These are phyloP conservation scores for Hyaloscypha finlandica DNA, from an alignment of 495 filamentous ascomycete species.

Conservation along the genomic window DNA sequence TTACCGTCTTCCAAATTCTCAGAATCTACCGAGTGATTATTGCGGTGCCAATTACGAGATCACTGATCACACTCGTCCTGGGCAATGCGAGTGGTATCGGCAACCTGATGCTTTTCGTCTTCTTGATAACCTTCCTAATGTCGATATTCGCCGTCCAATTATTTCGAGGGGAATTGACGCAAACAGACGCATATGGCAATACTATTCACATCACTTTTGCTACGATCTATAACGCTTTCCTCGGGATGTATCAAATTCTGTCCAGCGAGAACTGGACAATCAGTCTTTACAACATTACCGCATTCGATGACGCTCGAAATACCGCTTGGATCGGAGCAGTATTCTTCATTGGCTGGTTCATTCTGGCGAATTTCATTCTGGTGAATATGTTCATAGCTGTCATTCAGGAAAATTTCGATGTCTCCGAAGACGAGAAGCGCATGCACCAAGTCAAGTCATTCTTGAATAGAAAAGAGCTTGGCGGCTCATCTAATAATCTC, in stretches of 20 bases:
- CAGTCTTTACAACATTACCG: conserved; percentile 81
- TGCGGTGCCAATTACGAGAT: conserved; percentile 80
- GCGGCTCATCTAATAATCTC: conserved; percentile 65
- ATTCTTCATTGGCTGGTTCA: conserved; percentile 95
- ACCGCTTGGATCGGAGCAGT: conserved; percentile 94
- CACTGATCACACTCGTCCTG: conserved; percentile 83
- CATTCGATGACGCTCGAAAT: conserved; percentile 56
- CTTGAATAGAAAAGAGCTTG: conserved; percentile 85
- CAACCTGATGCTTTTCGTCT: conserved; percentile 95
- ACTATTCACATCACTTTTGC: conserved; percentile 72
- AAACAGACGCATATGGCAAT: conserved; percentile 54
- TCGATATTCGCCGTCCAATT: conserved; percentile 94
- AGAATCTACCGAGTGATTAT: conserved; percentile 91
- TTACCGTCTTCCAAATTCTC: conserved; percentile 92
- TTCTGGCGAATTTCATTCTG: conserved; percentile 92
- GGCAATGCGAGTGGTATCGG: conserved; percentile 90
- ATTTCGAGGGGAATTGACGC: conserved; percentile 81
- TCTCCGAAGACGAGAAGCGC: conserved; percentile 98
- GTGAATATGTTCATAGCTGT: conserved; percentile 99
- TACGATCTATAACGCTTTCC: conserved; percentile 91
- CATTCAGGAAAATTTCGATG: conserved; percentile 99
- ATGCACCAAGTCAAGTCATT: conserved; percentile 94
- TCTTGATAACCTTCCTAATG: conserved; percentile 90
- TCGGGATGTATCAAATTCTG: conserved; percentile 98
- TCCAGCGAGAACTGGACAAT: conserved; percentile 96